Percentiles rank a stretch among this genome's conserved stretches.
phyloP scores from a whole-genome alignment of 2,329 filamentous ascomycete genomes.

The Penicillium hordei region DNA sequence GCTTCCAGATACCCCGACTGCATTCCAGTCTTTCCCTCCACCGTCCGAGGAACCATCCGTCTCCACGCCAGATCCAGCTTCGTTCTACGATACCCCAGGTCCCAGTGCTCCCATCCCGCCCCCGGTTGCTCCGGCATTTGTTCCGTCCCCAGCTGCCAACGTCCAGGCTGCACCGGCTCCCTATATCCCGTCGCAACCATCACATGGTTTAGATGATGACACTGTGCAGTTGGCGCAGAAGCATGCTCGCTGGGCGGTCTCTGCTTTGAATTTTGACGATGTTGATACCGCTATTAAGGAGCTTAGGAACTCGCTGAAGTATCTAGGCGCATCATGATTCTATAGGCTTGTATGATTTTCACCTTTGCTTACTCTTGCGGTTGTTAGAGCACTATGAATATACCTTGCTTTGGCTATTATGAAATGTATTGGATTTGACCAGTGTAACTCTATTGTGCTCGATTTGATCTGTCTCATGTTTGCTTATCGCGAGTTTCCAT shows the following conservation, averaged over 20 bases:
- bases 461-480: not conserved
- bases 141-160: constrained; percentile 19
- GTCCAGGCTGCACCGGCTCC: constrained; percentile 27
- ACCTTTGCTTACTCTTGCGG: not conserved
- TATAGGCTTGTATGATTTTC: not conserved
- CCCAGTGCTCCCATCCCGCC: constrained; percentile 20
- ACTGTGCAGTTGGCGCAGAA: constrained; percentile 81
- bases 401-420: not conserved
- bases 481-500: not conserved
- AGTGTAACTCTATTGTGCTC: not conserved
- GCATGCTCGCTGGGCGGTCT: constrained; percentile 95
- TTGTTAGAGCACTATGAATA: not conserved
- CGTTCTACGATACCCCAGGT: constrained; percentile 22
- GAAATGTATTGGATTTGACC: not conserved
- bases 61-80: constrained; percentile 20
- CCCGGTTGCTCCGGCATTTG: constrained; percentile 18
- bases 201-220: constrained; percentile 62
- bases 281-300: constrained; percentile 86
- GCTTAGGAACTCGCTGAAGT: constrained; percentile 69
- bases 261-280: constrained; percentile 94
- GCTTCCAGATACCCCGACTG: constrained; percentile 38
- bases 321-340: constrained; percentile 58
- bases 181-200: constrained; percentile 23
- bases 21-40: constrained; percentile 45
- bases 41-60: constrained; percentile 34